Percentiles rank a stretch among this genome's conserved stretches.
phyloP scores from a whole-genome alignment of 371 early-diverging fungal genomes.

The Syncephalis fuscata region DNA sequence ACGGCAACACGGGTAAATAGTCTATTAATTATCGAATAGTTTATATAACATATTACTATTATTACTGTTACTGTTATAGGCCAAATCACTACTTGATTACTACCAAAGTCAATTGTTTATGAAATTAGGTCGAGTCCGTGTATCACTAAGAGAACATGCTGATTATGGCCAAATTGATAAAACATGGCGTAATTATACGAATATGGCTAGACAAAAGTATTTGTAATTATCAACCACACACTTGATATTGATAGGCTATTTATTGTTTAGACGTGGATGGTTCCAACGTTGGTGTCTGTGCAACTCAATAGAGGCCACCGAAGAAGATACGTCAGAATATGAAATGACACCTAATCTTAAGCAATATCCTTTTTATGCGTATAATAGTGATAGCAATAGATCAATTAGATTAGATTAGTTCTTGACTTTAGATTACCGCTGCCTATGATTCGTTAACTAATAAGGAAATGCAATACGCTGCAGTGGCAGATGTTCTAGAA shows the following conservation, averaged over 20 bases:
- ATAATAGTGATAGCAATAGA: constrained; percentile 14
- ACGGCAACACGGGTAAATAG: constrained; percentile 25
- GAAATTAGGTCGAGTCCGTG: not conserved
- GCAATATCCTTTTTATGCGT: constrained; percentile 8
- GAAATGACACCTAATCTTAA: constrained; percentile 25
- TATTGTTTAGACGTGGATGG: not conserved
- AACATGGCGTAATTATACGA: not conserved
- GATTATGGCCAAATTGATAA: not conserved
- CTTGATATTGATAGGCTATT: not conserved
- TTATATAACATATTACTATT: not conserved
- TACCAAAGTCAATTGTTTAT: constrained; percentile 25
- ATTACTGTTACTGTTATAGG: constrained; percentile 7
- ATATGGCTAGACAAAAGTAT: not conserved
- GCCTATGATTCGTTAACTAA: no score
- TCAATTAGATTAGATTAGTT: no score
- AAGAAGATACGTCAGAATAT: constrained; percentile 4
- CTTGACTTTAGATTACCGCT: no score
- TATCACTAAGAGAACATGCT: not conserved
- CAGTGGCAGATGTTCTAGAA: constrained; percentile 43
- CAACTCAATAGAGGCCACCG: not conserved
- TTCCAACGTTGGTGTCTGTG: not conserved
- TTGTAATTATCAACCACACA: not conserved
- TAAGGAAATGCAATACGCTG: constrained; percentile 49
- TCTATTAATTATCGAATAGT: not conserved
- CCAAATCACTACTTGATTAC: constrained; percentile 35